A percentile compares a stretch with the other conserved stretches of the same genome.
Evolutionary conservation across 164 flowering plant genomes (phyloP).

Genomic region (Chimonanthus salicifolius): DNA sequence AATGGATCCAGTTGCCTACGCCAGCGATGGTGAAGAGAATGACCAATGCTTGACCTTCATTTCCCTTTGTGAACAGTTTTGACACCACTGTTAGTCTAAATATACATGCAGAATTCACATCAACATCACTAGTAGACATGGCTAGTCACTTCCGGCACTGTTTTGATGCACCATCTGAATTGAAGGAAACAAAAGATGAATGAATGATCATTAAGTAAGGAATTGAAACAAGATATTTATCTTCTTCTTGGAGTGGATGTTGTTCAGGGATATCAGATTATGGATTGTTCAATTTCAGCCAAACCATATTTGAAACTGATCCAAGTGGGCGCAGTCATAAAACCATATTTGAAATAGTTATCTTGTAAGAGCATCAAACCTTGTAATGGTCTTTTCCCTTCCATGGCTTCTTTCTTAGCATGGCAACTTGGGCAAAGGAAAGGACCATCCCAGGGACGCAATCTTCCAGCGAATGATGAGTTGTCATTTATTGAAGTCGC

Average conservation of each 20-base stretch:
- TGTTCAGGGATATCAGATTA: background rate
- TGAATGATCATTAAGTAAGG: background rate
- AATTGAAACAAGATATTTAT: background rate
- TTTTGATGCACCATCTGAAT: slow-evolving; percentile 4
- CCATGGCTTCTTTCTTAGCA: slow-evolving; percentile 97
- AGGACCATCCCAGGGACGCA: slow-evolving; percentile 98
- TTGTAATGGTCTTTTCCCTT: slow-evolving; percentile 75
- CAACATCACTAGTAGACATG: slow-evolving; percentile 7
- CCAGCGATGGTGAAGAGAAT: background rate
- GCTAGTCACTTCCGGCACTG: slow-evolving; percentile 63
- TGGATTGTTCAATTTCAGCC: background rate
- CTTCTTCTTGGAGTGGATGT: background rate
- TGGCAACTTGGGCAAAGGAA: slow-evolving; percentile 89
- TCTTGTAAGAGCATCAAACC: slow-evolving; percentile 27
- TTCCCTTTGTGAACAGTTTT: slow-evolving; percentile 9
- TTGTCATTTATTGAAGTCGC: slow-evolving; percentile 85
- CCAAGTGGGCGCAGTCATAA: background rate
- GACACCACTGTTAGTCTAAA: slow-evolving; percentile 29
- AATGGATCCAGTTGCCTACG: background rate
- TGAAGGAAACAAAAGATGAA: background rate
- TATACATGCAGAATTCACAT: slow-evolving; percentile 11
- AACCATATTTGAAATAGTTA: background rate
- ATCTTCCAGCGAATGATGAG: slow-evolving; percentile 42
- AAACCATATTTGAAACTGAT: background rate
- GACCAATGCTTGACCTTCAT: background rate